These are phyloP conservation scores for Apophysomyces trapeziformis DNA, from an alignment of 371 early-diverging fungal genomes.

Conservation along the genomic window DNA sequence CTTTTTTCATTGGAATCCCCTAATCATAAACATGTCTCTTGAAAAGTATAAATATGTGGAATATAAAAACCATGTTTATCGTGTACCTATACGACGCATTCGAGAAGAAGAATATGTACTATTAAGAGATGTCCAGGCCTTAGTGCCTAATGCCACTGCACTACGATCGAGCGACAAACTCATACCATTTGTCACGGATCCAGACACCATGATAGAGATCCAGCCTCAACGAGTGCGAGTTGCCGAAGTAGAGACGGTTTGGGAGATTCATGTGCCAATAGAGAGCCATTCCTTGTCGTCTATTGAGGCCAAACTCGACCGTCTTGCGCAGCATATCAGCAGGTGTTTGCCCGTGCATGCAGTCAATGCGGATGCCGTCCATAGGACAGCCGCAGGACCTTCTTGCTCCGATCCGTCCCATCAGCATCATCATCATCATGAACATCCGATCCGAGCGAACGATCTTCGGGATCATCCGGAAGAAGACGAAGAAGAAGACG, in stretches of 20 bases:
- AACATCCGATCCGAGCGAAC: too few species aligned
- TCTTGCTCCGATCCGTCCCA: not conserved
- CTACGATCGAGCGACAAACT: constrained; percentile 39
- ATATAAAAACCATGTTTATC: constrained; percentile 35
- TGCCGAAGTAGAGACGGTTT: constrained; percentile 27
- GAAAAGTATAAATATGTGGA: constrained; percentile 32
- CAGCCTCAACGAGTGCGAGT: constrained; percentile 39
- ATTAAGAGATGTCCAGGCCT: constrained; percentile 39
- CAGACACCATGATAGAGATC: constrained; percentile 22
- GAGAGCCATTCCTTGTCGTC: constrained; percentile 17
- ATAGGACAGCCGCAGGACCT: not conserved
- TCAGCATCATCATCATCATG: not conserved
- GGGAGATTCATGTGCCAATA: constrained; percentile 44
- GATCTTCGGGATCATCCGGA: not conserved
- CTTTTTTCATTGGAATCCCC: too few species aligned
- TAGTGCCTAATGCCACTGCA: constrained; percentile 47
- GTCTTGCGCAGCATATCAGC: constrained; percentile 23
- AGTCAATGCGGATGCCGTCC: not conserved
- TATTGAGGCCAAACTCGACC: constrained; percentile 39
- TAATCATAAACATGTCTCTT: not conserved
- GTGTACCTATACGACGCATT: constrained; percentile 43
- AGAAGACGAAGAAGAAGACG: not conserved
- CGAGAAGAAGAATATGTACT: constrained; percentile 35
- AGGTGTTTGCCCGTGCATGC: constrained; percentile 12
- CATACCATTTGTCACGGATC: constrained; percentile 43